phyloP scores from a whole-genome alignment of 2,329 filamentous ascomycete genomes.

The Fusarium sp. region DNA sequence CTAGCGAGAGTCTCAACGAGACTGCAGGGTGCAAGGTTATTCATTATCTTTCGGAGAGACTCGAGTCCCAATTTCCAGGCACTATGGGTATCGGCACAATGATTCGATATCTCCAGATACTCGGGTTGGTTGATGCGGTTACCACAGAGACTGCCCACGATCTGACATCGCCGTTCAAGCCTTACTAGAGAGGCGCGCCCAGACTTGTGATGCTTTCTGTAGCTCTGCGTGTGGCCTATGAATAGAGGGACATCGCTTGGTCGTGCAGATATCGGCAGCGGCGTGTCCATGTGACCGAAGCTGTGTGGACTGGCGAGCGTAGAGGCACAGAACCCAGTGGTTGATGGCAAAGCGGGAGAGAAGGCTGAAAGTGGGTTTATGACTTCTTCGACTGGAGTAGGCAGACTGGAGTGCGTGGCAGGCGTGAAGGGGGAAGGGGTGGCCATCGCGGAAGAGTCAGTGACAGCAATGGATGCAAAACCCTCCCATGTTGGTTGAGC shows the following conservation, averaged over 20 bases:
- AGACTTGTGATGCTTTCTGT: constrained; percentile 12
- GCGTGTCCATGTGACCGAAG: neutral
- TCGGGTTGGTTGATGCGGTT: neutral
- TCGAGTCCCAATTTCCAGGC: constrained; percentile 26
- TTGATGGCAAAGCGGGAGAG: neutral
- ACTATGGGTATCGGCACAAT: constrained; percentile 2
- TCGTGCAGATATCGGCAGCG: neutral
- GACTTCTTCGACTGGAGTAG: neutral
- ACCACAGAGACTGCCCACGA: constrained; percentile 6
- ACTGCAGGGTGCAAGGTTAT: constrained; percentile 17
- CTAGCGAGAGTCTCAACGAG: constrained; percentile 23
- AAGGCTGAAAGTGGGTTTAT: neutral
- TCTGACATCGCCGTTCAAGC: constrained; percentile 20
- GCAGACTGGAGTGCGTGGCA: neutral
- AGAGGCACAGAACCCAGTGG: neutral
- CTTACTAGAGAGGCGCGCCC: constrained; percentile 16
- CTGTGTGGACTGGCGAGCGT: neutral
- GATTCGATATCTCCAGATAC: constrained; percentile 7
- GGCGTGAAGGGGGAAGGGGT: neutral
- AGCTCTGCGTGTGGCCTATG: constrained; percentile 16
- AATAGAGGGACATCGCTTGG: neutral
- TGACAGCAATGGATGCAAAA: no score
- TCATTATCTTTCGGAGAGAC: constrained; percentile 26
- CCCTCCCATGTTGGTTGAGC: neutral
- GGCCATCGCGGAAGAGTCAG: neutral